These are phyloP conservation scores for Dipteronia dyeriana DNA, from an alignment of 345 rosid genomes.

Conservation along the genomic window DNA sequence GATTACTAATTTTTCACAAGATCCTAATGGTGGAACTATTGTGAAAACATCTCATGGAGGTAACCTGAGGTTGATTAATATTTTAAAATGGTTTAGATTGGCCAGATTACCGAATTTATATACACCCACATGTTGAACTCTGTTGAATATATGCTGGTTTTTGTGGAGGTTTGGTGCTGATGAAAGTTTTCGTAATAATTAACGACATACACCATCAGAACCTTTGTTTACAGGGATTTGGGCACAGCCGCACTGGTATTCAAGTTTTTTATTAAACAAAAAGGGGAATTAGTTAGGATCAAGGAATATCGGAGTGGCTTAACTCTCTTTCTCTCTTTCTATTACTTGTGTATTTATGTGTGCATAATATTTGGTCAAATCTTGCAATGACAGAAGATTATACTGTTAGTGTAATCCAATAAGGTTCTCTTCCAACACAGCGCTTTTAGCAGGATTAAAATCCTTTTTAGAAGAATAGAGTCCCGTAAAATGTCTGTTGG, in stretches of 20 bases:
- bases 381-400: not conserved
- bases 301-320: not conserved
- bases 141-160: no score
- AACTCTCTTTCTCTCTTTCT: not conserved
- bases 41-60: slow-evolving; percentile 62
- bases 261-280: not conserved
- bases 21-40: slow-evolving; percentile 78
- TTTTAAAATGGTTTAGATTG: slow-evolving; percentile 8
- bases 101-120: not conserved
- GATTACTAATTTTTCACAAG: slow-evolving; percentile 49
- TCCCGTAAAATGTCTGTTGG: not conserved
- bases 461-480: not conserved
- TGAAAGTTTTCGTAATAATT: not conserved
- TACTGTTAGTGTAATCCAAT: not conserved
- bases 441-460: not conserved
- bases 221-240: not conserved
- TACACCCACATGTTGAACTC: no score
- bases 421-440: not conserved
- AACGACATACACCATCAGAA: not conserved
- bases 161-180: not conserved
- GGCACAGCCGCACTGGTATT: not conserved
- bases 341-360: not conserved
- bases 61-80: slow-evolving; percentile 25
- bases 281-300: not conserved
- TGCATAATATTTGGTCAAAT: not conserved